Percentiles rank a stretch among this genome's conserved stretches.
phyloP scores from a whole-genome alignment of 768 basidiomycete species.

The Candolleomyces aberdarensis region DNA sequence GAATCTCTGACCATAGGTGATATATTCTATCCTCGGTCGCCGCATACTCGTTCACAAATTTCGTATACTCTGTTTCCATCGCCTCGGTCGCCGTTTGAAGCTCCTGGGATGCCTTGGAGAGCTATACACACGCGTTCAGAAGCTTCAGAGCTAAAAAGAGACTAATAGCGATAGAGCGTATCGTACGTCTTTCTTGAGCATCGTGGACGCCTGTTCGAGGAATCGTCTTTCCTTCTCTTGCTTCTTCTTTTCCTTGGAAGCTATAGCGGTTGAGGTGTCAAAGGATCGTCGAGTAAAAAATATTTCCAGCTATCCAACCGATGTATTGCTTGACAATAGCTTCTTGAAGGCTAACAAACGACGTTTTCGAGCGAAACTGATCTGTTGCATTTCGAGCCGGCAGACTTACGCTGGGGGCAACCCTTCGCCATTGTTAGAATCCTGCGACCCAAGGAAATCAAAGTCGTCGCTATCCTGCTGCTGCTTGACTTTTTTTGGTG shows the following conservation, averaged over 20 bases:
- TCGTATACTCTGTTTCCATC: neutral
- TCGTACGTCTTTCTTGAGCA: slow-evolving; percentile 1
- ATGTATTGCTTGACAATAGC: too few relatives aligned
- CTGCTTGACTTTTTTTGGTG: too few relatives aligned
- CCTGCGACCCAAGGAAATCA: slow-evolving; percentile 2
- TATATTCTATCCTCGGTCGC: slow-evolving; percentile 3
- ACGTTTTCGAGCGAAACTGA: too few relatives aligned
- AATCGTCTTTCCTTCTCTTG: slow-evolving; percentile 7
- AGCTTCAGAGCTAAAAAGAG: neutral
- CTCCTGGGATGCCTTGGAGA: neutral
- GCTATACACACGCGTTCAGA: neutral
- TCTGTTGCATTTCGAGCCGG: too few relatives aligned
- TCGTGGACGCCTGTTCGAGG: neutral
- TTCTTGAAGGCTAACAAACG: too few relatives aligned
- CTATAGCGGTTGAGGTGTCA: too few relatives aligned
- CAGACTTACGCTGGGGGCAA: too few relatives aligned
- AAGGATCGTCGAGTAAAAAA: too few relatives aligned
- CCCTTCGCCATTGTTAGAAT: slow-evolving; percentile 2
- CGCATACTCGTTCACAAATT: slow-evolving; percentile 6
- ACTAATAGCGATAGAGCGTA: neutral
- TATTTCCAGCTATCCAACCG: too few relatives aligned
- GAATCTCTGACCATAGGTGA: slow-evolving; percentile 2
- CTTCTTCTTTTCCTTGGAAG: slow-evolving; percentile 5
- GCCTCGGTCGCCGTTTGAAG: neutral
- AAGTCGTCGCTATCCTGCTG: slow-evolving; percentile 3